Conservation (phyloP, 768 basidiomycete genomes). For the Neoboletus magnificus region DNA sequence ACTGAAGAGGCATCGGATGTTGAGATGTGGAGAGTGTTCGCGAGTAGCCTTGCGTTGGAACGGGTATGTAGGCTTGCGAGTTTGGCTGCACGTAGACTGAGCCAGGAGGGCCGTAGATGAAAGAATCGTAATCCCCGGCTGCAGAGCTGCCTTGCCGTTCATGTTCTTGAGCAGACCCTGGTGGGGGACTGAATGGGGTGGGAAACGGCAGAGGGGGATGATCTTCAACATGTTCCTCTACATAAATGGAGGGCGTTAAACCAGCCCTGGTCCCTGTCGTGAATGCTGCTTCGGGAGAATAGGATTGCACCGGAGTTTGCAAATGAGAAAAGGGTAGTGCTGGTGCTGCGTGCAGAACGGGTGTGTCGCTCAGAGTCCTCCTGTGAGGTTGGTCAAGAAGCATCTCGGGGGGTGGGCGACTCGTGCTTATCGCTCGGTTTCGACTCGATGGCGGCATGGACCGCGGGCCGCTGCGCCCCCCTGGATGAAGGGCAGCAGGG, state of each 20-base stretch:
- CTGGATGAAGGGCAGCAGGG: conserved; percentile 45
- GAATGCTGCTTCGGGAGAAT: conserved; percentile 1
- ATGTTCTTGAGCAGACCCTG: background rate
- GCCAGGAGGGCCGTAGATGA: conserved; percentile 1
- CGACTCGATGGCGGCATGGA: conserved; percentile 18
- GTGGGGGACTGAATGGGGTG: background rate
- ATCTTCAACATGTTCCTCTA: conserved; percentile 10
- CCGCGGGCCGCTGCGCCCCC: conserved; percentile 23
- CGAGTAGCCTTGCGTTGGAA: conserved; percentile 1
- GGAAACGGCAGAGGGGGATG: conserved; percentile 3
- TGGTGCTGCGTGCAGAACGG: conserved; percentile 6
- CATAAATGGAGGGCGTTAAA: conserved; percentile 16
- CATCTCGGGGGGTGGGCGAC: conserved; percentile 8
- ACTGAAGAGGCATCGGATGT: conserved; percentile 7
- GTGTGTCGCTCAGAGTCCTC: conserved; percentile 14
- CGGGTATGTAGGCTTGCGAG: conserved; percentile 7
- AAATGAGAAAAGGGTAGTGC: conserved; percentile 2
- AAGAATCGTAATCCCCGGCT: background rate
- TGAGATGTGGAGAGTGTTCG: conserved; percentile 9
- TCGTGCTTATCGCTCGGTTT: conserved; percentile 5
- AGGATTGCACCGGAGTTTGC: conserved; percentile 6
- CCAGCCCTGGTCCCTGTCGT: background rate
- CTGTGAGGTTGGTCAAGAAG: conserved; percentile 5
- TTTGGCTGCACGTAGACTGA: conserved; percentile 10
- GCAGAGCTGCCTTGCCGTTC: background rate